These are phyloP conservation scores for Sugiyamaella sp. DNA, from an alignment of 1,139 yeast species.

Conservation along the genomic window DNA sequence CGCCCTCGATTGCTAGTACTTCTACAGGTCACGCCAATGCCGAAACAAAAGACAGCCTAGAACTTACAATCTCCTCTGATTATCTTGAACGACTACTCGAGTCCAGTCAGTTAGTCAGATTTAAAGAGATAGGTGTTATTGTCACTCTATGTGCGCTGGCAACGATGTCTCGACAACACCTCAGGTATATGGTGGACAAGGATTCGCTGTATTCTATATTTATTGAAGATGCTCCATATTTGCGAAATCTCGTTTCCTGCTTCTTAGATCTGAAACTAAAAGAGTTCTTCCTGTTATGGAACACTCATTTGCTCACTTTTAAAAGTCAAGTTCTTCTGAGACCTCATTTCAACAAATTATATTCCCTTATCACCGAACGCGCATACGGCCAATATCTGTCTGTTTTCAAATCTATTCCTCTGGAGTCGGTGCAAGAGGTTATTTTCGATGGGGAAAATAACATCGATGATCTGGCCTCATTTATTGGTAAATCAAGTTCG, in stretches of 20 bases:
- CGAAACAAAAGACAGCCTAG: too few relatives aligned
- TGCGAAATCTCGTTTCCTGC: conserved; percentile 25
- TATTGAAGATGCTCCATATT: conserved; percentile 44
- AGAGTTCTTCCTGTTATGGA: conserved; percentile 27
- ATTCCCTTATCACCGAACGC: conserved; percentile 26
- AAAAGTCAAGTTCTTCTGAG: conserved; percentile 29
- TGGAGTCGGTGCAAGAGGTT: conserved; percentile 21
- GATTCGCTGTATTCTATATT: conserved; percentile 72
- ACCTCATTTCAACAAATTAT: conserved; percentile 23
- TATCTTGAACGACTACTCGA: conserved; percentile 3
- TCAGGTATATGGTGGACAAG: conserved; percentile 31
- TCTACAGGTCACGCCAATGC: not conserved
- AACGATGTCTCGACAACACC: conserved; percentile 31
- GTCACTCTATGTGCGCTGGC: conserved; percentile 35
- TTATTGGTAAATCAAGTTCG: conserved; percentile 12
- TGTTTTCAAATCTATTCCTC: conserved; percentile 28
- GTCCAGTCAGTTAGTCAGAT: conserved; percentile 1
- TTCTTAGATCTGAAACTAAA: conserved; percentile 23
- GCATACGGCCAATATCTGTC: conserved; percentile 32
- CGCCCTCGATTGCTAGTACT: not conserved
- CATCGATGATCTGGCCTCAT: conserved; percentile 9
- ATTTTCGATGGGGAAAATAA: not conserved
- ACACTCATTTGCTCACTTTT: conserved; percentile 27
- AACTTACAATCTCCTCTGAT: not conserved
- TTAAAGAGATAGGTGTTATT: conserved; percentile 29